phyloP scores from a whole-genome alignment of 805 yeast species.

The Candida odintsovae region DNA sequence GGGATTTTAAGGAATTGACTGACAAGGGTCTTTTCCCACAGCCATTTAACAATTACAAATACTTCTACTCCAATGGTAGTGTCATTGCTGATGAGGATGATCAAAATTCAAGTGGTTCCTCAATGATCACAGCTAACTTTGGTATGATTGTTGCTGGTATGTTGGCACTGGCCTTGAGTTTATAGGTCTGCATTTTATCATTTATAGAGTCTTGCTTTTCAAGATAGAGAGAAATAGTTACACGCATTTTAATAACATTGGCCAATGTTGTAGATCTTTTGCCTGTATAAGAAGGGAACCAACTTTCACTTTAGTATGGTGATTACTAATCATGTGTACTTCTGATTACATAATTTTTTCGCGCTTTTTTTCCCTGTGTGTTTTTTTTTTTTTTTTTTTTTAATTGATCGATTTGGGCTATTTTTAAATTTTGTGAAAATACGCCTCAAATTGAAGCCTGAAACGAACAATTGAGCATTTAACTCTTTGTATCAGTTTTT shows the following conservation, averaged over 20 bases:
- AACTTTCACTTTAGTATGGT: too few species aligned
- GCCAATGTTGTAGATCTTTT: too few species aligned
- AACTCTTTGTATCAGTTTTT: neutral
- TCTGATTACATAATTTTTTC: too few species aligned
- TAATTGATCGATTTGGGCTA: neutral
- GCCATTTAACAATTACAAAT: conserved; percentile 53
- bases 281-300: too few species aligned
- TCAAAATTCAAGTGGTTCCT: neutral
- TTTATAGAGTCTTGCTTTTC: too few species aligned
- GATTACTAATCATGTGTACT: too few species aligned
- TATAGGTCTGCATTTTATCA: neutral
- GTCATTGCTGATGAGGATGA: neutral
- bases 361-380: too few species aligned
- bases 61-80: conserved; percentile 25
- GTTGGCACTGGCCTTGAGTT: neutral
- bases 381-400: neutral
- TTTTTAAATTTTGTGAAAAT: too few species aligned
- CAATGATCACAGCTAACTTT: neutral
- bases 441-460: too few species aligned
- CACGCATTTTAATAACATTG: too few species aligned
- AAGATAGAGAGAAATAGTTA: neutral
- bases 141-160: neutral
- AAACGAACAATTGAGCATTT: neutral
- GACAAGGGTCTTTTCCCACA: conserved; percentile 51
- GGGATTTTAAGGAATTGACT: conserved; percentile 55